phyloP scores from a whole-genome alignment of 495 filamentous ascomycete species.

The Barbatosphaeria neglecta region DNA sequence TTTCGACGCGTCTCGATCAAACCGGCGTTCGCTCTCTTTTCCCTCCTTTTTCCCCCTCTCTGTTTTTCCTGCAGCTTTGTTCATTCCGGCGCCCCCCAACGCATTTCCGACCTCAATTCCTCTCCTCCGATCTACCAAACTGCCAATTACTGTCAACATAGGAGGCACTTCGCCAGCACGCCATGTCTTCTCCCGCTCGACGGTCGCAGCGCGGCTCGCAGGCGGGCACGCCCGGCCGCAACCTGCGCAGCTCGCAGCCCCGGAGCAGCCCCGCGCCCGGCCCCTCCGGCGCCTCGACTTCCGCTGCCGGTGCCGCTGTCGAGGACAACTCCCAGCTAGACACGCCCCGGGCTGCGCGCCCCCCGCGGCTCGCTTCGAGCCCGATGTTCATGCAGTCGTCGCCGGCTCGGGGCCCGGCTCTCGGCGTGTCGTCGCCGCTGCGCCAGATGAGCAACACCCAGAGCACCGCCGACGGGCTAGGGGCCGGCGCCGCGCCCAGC shows the following conservation, averaged over 20 bases:
- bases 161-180: slow-evolving; percentile 5
- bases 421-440: slow-evolving; percentile 33
- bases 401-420: slow-evolving; percentile 27
- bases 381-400: slow-evolving; percentile 78
- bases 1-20: slow-evolving; percentile 4
- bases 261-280: slow-evolving; percentile 40
- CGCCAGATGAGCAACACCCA: slow-evolving; percentile 43
- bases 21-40: background rate
- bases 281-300: slow-evolving; percentile 10
- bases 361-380: slow-evolving; percentile 52
- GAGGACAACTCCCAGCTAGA: slow-evolving; percentile 30
- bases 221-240: slow-evolving; percentile 44
- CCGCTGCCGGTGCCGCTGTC: slow-evolving; percentile 12
- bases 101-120: background rate
- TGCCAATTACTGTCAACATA: no score
- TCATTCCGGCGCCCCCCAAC: background rate
- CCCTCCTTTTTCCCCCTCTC: background rate
- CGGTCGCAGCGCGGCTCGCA: slow-evolving; percentile 43
- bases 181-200: slow-evolving; percentile 50
- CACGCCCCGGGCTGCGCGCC: slow-evolving; percentile 32
- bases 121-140: background rate
- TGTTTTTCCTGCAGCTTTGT: background rate
- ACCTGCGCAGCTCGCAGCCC: slow-evolving; percentile 38
- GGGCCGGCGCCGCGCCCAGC: slow-evolving; percentile 42
- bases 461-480: slow-evolving; percentile 36